Conservation (phyloP, 2,329 filamentous ascomycete species). For the Didymella lethalis region DNA sequence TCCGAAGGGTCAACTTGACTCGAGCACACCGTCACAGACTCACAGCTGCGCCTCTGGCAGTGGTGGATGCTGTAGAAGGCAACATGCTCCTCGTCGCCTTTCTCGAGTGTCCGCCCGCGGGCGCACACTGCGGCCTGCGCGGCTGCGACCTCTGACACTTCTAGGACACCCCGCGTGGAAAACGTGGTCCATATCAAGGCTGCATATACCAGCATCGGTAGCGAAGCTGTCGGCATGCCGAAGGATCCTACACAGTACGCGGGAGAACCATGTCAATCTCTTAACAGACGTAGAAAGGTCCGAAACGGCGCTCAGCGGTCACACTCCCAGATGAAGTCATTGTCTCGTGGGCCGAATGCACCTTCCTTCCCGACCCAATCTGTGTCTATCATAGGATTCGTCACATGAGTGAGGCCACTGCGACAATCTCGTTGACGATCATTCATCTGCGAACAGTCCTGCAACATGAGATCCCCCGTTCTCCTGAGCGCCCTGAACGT, state of each 20-base stretch:
- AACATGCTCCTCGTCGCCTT: constrained; percentile 9
- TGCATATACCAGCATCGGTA: constrained; percentile 36
- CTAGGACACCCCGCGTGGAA: constrained; percentile 14
- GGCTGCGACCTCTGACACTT: constrained; percentile 1
- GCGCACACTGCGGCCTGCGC: constrained; percentile 8
- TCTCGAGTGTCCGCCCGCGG: constrained; percentile 9
- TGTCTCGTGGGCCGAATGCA: constrained; percentile 27
- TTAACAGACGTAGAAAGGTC: constrained; percentile 28
- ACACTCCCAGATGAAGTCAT: constrained; percentile 33
- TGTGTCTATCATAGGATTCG: constrained; percentile 27
- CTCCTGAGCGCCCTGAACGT: constrained; percentile 18
- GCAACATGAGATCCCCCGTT: constrained; percentile 15
- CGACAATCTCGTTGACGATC: constrained; percentile 19
- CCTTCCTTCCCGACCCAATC: constrained; percentile 20
- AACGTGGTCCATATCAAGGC: constrained; percentile 26
- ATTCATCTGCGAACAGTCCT: constrained; percentile 18
- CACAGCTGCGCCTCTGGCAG: constrained; percentile 22
- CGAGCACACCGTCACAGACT: constrained; percentile 15
- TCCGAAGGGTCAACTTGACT: constrained; percentile 21
- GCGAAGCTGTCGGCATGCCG: constrained; percentile 32
- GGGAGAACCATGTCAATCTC: constrained; percentile 35
- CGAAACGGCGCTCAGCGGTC: constrained; percentile 17
- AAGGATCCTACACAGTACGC: constrained; percentile 28
- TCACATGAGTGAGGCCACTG: constrained; percentile 11
- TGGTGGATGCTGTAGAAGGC: constrained; percentile 8